These are phyloP conservation scores for Trichoderma pleuroti DNA, from an alignment of 2,329 filamentous ascomycete genomes.

Conservation along the genomic window DNA sequence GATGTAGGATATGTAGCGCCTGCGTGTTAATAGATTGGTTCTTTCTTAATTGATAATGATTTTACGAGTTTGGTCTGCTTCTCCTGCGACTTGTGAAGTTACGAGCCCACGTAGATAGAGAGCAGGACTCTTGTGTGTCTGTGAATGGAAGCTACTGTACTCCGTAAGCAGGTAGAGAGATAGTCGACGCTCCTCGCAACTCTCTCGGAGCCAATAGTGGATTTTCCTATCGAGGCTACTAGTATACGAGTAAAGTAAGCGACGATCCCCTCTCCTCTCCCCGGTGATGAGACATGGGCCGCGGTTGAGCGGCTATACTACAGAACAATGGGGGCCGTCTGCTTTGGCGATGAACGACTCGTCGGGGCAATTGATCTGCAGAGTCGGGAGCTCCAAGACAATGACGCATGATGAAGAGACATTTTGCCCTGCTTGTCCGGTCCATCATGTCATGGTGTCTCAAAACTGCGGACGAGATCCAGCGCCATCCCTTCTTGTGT, in stretches of 20 bases:
- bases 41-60: slow-evolving; percentile 17
- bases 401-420: not conserved
- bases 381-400: not conserved
- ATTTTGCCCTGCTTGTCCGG: not conserved
- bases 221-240: not conserved
- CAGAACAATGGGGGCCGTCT: not conserved
- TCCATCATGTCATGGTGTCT: not conserved
- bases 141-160: not conserved
- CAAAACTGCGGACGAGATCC: not conserved
- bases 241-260: not conserved
- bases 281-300: slow-evolving; percentile 10
- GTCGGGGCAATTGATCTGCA: slow-evolving; percentile 2
- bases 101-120: not conserved
- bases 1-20: slow-evolving; percentile 19
- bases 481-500: not conserved
- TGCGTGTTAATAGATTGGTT: slow-evolving; percentile 19
- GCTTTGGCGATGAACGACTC: not conserved
- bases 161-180: too few relatives aligned
- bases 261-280: not conserved
- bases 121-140: not conserved
- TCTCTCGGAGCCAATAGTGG: not conserved
- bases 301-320: not conserved
- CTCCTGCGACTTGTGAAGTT: not conserved
- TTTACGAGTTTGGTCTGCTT: not conserved
- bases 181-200: not conserved